Percentiles rank a stretch among this genome's conserved stretches.
Evolutionary conservation across 2,329 filamentous ascomycete genomes (phyloP).

Genomic region (Capronia epimyces): DNA sequence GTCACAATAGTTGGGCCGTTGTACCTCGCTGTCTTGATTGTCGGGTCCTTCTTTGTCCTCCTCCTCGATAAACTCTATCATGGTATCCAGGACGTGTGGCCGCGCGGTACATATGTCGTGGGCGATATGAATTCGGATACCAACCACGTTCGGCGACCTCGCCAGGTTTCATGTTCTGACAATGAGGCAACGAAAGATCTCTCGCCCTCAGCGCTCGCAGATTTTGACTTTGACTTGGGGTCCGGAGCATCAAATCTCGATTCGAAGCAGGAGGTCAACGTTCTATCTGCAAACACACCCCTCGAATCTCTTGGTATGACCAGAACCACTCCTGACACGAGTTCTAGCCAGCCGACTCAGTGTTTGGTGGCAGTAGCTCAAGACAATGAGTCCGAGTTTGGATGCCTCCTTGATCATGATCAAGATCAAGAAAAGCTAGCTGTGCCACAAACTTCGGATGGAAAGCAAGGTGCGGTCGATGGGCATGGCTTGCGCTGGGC

Average conservation of each 20-base stretch:
- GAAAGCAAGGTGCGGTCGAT: neutral
- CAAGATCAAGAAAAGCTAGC: too few relatives aligned
- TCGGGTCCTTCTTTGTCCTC: neutral
- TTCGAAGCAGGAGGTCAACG: neutral
- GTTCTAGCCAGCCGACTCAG: too few relatives aligned
- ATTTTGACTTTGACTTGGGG: constrained; percentile 7
- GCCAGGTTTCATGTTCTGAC: neutral
- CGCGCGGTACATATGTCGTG: neutral
- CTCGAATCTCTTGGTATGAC: neutral
- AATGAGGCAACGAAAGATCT: neutral
- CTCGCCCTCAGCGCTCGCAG: neutral
- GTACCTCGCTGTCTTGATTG: constrained; percentile 4
- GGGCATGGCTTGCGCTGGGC: neutral
- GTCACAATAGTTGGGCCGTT: constrained; percentile 1
- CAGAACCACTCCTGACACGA: too few relatives aligned
- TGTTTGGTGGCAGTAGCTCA: too few relatives aligned
- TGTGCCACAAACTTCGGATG: too few relatives aligned
- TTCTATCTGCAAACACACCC: neutral
- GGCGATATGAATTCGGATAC: constrained; percentile 6
- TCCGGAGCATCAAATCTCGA: constrained; percentile 5
- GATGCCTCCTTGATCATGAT: too few relatives aligned
- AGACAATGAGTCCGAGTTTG: too few relatives aligned
- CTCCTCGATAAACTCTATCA: neutral
- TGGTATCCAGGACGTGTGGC: neutral
- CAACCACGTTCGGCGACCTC: neutral